These are phyloP conservation scores for Albugo candida DNA, from an alignment of 352 stramenopile species.

Conservation along the genomic window DNA sequence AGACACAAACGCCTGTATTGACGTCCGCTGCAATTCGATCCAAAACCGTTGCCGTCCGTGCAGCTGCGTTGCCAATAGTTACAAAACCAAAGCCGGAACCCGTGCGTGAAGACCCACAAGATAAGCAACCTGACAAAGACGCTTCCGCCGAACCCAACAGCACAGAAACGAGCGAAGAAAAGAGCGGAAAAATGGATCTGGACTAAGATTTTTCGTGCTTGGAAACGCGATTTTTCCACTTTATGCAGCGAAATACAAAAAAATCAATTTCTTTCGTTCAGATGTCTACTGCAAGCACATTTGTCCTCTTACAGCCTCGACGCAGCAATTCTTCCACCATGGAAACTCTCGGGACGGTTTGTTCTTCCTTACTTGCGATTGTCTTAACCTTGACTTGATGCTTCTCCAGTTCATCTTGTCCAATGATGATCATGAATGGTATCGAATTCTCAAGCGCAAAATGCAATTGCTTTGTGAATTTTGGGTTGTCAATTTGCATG, in stretches of 20 bases:
- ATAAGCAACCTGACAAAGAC: conserved; percentile 22
- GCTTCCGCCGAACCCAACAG: conserved; percentile 1
- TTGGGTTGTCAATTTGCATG: conserved; percentile 89
- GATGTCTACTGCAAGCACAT: conserved; percentile 23
- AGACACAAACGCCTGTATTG: conserved; percentile 82
- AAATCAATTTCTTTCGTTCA: not conserved
- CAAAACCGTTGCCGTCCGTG: conserved; percentile 82
- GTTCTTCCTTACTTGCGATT: conserved; percentile 84
- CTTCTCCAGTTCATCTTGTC: conserved; percentile 89
- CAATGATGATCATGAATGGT: conserved; percentile 94
- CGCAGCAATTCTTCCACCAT: conserved; percentile 50
- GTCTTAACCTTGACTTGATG: conserved; percentile 94
- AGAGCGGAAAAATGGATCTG: conserved; percentile 72
- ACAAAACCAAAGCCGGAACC: conserved; percentile 90
- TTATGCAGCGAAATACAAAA: not conserved
- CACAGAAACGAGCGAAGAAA: conserved; percentile 15
- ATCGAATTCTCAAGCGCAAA: conserved; percentile 89
- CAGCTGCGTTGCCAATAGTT: conserved; percentile 84
- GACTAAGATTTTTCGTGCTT: conserved; percentile 26
- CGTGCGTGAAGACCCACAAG: conserved; percentile 45
- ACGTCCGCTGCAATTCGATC: conserved; percentile 76
- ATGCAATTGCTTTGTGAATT: conserved; percentile 94
- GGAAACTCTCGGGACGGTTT: conserved; percentile 48
- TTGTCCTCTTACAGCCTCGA: conserved; percentile 44
- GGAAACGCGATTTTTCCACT: not conserved